phyloP scores from a whole-genome alignment of 768 basidiomycete genomes.

The Candolleomyces aberdarensis region DNA sequence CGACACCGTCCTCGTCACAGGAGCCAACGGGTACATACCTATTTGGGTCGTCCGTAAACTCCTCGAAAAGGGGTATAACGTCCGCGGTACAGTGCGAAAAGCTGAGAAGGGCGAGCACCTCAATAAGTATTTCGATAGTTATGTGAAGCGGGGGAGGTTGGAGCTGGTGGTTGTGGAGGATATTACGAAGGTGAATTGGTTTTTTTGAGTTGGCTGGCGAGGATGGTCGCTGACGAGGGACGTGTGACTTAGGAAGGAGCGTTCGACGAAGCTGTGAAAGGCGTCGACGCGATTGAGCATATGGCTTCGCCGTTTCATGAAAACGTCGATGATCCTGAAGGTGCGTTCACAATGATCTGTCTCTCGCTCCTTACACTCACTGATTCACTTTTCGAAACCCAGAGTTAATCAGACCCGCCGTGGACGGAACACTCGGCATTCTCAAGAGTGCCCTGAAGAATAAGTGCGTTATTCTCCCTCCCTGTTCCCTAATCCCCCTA shows the following conservation, averaged over 20 bases:
- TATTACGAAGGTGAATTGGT: conserved; percentile 37
- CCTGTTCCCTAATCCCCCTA: too few species aligned
- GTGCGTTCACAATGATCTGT: conserved; percentile 11
- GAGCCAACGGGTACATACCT: conserved; percentile 60
- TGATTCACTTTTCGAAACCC: not conserved
- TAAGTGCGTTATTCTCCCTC: conserved; percentile 30
- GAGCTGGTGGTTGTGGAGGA: conserved; percentile 69
- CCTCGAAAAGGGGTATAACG: conserved; percentile 58
- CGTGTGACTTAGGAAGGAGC: conserved; percentile 48
- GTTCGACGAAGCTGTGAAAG: conserved; percentile 79
- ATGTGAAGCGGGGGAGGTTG: conserved; percentile 46
- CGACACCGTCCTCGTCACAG: conserved; percentile 47
- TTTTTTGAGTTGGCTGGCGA: not conserved
- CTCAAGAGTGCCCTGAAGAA: conserved; percentile 56
- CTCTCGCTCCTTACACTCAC: not conserved
- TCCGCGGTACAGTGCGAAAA: conserved; percentile 67
- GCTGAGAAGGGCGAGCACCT: conserved; percentile 58
- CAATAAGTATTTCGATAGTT: conserved; percentile 46
- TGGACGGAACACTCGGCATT: conserved; percentile 65
- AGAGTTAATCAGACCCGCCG: conserved; percentile 70
- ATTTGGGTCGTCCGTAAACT: conserved; percentile 54
- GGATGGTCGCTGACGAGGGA: not conserved
- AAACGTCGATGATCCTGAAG: conserved; percentile 41
- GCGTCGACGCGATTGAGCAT: conserved; percentile 69
- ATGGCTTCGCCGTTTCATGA: conserved; percentile 61